Base-by-base conservation (phyloP, 495 filamentous ascomycete species). In the Penicillium silybi region DNA sequence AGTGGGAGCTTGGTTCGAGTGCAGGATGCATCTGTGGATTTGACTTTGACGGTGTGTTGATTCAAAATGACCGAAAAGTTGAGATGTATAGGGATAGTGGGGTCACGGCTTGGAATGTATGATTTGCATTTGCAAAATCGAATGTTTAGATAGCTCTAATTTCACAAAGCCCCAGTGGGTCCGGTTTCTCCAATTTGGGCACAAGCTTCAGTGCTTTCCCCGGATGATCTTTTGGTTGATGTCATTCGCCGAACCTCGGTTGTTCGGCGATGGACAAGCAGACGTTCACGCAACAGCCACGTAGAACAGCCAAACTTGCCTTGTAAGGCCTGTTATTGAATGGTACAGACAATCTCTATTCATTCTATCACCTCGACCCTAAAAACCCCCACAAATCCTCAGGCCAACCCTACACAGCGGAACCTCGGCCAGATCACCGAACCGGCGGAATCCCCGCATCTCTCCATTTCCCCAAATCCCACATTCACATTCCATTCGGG, bases 1-100 rank as follows among this genome's bases (percentile, higher is more conserved):
- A 59, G 64, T 6, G 80, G 80, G 0, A 82, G 75, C 48, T 69
- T 78, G 64, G 70, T 76, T 44, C 65, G 74, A 47, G 64, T 68
- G 38, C 69, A 60, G 45, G 55, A 47, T 41, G 49, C 67, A 6
- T 48, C 53, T 16, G 61, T 49, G 48, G 67, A 77, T 66, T 57
- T 76, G 47, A 42, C 53, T 4, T 54, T 76, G 59, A 62, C 55
- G 3, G 26, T 76, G 18, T 76, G 73, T 58, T 66, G 39, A 58
- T 11, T 11, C 16, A 9, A 27, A 6, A 11, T n/a, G n/a, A n/a
- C n/a, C n/a, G 37, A 18, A 5, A 39, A 17, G 2, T 19, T 39
- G 37, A 10, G 10, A 5, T 19, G 7, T 6, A 11, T n/a, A n/a
- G n/a, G n/a, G n/a, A 39, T 39, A 39, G 29, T 3, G 29, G 4